phyloP scores from a whole-genome alignment of 2,329 filamentous ascomycete genomes.

The Aspergillus sclerotialis region DNA sequence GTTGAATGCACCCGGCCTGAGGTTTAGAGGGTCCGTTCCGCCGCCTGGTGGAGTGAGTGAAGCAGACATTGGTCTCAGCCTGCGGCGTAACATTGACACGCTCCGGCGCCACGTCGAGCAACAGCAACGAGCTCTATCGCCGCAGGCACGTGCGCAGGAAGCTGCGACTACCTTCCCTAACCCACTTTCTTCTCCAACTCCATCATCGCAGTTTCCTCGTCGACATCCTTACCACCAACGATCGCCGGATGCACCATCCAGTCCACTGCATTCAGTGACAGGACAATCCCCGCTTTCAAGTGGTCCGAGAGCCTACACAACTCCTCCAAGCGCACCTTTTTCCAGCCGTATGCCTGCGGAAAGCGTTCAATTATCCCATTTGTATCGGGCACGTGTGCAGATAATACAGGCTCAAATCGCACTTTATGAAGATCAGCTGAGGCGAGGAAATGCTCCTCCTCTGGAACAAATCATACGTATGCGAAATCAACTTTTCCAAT shows the following conservation, averaged over 20 bases:
- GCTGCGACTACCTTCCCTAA: slow-evolving; percentile 2
- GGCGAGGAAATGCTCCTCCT: slow-evolving; percentile 18
- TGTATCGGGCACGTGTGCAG: slow-evolving; percentile 9
- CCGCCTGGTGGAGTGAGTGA: slow-evolving; percentile 5
- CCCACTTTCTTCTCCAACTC: slow-evolving; percentile 1
- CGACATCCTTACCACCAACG: slow-evolving; percentile 5
- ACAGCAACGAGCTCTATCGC: slow-evolving; percentile 5
- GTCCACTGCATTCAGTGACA: too few relatives aligned
- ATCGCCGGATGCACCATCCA: slow-evolving; percentile 1
- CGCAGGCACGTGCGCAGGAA: slow-evolving; percentile 3
- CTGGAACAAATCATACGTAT: slow-evolving; percentile 23
- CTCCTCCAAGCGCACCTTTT: slow-evolving; percentile 1
- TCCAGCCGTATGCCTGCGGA: too few relatives aligned
- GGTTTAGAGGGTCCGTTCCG: slow-evolving; percentile 2
- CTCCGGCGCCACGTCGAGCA: slow-evolving; percentile 16
- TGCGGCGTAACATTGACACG: slow-evolving; percentile 15
- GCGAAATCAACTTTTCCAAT: slow-evolving; percentile 23
- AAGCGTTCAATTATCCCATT: too few relatives aligned
- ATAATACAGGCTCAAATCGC: slow-evolving; percentile 17
- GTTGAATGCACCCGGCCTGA: too few relatives aligned
- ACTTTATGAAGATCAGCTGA: slow-evolving; percentile 21
- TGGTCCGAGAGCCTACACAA: too few relatives aligned
- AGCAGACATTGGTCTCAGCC: slow-evolving; percentile 12
- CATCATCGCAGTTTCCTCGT: slow-evolving; percentile 1
- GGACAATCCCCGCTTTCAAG: too few relatives aligned